A percentile compares a stretch with the other conserved stretches of the same genome.
These are phyloP conservation scores for Arthrobotrys sphaeroides DNA, from an alignment of 2,329 filamentous ascomycete genomes.

Conservation along the genomic window DNA sequence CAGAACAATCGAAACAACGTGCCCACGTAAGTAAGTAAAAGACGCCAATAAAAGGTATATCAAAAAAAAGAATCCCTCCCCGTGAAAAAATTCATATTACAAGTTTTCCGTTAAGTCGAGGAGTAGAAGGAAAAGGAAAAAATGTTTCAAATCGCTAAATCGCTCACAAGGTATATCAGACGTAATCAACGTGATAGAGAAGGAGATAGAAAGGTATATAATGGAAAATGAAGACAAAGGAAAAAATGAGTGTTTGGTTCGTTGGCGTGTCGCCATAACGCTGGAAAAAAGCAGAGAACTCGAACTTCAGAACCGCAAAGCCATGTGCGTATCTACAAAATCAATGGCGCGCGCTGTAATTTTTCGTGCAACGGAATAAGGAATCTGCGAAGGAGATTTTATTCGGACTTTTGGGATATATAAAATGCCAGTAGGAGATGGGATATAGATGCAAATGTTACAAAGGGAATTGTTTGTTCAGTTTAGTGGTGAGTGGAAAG, in stretches of 20 bases:
- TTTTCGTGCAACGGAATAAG: constrained; percentile 9
- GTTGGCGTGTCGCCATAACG: constrained; percentile 37
- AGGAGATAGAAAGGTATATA: neutral
- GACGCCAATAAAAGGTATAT: constrained; percentile 36
- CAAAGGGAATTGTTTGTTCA: constrained; percentile 23
- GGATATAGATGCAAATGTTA: constrained; percentile 31
- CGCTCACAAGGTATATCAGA: constrained; percentile 51
- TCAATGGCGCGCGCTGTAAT: neutral
- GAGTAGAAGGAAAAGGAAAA: constrained; percentile 8
- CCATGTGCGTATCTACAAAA: constrained; percentile 31
- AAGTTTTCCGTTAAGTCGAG: constrained; percentile 7
- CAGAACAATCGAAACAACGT: neutral
- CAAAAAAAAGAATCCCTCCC: constrained; percentile 22
- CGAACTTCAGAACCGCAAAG: constrained; percentile 11
- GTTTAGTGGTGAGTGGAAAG: constrained; percentile 39
- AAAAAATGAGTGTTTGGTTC: constrained; percentile 39
- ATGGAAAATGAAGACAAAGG: neutral
- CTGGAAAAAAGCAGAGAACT: neutral
- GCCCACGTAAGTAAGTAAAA: constrained; percentile 1
- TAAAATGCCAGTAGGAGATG: neutral
- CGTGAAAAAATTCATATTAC: constrained; percentile 31
- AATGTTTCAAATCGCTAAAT: constrained; percentile 45
- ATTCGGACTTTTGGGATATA: constrained; percentile 52
- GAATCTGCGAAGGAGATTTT: constrained; percentile 31
- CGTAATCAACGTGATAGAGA: constrained; percentile 27